These are phyloP conservation scores for Aspergillus sp. DNA, from an alignment of 2,329 filamentous ascomycete species.

Conservation along the genomic window DNA sequence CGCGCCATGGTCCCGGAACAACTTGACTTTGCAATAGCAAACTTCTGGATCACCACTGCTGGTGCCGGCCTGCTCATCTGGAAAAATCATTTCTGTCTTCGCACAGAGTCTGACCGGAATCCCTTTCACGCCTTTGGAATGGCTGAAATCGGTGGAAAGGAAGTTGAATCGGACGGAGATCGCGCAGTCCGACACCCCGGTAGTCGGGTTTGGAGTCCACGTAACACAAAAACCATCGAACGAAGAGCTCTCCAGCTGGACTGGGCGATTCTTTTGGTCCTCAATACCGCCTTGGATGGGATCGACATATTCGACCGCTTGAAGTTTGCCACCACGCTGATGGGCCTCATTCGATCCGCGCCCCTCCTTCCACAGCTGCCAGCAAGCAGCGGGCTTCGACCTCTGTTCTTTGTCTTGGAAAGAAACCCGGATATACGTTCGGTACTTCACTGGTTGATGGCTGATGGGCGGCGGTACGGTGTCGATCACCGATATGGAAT, in stretches of 20 bases:
- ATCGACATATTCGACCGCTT: constrained; percentile 92
- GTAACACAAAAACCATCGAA: constrained; percentile 93
- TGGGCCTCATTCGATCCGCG: constrained; percentile 94
- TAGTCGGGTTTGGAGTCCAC: constrained; percentile 70
- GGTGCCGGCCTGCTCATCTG: constrained; percentile 43
- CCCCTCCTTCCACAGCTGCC: constrained; percentile 95
- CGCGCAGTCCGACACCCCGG: constrained; percentile 70
- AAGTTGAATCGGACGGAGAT: constrained; percentile 97
- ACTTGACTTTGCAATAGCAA: constrained; percentile 93
- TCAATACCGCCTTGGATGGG: constrained; percentile 54
- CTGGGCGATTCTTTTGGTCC: constrained; percentile 57
- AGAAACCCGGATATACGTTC: constrained; percentile 90
- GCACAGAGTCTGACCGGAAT: constrained; percentile 91
- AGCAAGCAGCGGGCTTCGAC: constrained; percentile 75
- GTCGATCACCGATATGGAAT: constrained; percentile 80
- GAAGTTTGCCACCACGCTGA: constrained; percentile 84
- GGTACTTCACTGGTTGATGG: constrained; percentile 66
- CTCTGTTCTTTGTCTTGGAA: constrained; percentile 96
- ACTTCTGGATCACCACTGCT: constrained; percentile 59
- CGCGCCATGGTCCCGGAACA: constrained; percentile 93
- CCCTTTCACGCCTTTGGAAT: constrained; percentile 97
- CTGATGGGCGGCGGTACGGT: constrained; percentile 62
- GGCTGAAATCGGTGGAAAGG: constrained; percentile 95
- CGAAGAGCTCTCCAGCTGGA: constrained; percentile 72
- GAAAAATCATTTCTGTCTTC: constrained; percentile 71